Evolutionary conservation across 768 basidiomycete genomes (phyloP).

Genomic region (Amyloporia xantha): DNA sequence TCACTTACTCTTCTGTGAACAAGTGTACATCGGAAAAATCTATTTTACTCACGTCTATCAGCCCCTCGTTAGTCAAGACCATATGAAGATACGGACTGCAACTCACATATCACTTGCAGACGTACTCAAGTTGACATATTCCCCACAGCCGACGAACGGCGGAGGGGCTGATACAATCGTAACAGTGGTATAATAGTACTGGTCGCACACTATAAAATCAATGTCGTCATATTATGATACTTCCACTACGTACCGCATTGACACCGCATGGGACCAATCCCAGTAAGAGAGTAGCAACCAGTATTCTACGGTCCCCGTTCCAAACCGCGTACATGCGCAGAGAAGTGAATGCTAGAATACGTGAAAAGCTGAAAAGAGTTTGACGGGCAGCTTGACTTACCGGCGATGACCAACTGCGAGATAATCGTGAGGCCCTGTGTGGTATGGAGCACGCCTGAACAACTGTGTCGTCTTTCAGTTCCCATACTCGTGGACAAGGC

Average conservation of each 20-base stretch:
- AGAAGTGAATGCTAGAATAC: constrained; percentile 2
- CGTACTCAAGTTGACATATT: not conserved
- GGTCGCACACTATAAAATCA: not conserved
- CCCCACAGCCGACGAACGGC: constrained; percentile 4
- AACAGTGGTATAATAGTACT: constrained; percentile 5
- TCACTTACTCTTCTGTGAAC: too few species aligned
- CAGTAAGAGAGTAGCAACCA: not conserved
- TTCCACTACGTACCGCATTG: not conserved
- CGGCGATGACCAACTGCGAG: not conserved
- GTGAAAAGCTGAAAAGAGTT: not conserved
- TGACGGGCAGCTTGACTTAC: not conserved
- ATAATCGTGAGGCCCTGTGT: not conserved
- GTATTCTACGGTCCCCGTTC: not conserved
- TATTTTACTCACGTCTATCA: not conserved
- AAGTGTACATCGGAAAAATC: too few species aligned
- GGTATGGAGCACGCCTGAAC: not conserved
- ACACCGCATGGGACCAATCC: constrained; percentile 1
- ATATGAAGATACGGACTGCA: not conserved
- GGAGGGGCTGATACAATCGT: not conserved
- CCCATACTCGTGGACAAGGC: too few species aligned
- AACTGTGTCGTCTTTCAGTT: too few species aligned
- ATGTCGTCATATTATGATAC: too few species aligned
- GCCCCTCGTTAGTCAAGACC: not conserved
- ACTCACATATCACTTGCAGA: constrained; percentile 1
- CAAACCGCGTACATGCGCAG: constrained; percentile 5